phyloP scores from a whole-genome alignment of 108 stramenopile genomes.

The Nitzschia palea region DNA sequence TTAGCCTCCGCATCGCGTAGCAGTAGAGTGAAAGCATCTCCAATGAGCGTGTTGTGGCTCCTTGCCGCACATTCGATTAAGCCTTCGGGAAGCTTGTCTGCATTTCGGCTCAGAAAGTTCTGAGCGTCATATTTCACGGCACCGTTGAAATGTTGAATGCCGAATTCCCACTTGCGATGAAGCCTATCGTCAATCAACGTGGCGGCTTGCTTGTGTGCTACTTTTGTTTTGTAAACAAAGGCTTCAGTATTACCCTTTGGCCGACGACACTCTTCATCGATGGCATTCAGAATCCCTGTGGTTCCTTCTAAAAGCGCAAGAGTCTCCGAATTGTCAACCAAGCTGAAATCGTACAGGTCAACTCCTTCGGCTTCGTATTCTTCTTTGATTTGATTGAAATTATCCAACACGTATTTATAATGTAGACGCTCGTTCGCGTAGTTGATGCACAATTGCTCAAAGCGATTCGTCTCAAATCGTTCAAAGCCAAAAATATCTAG shows the following conservation, averaged over 20 bases:
- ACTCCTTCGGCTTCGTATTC: conserved; percentile 92
- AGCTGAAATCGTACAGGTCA: conserved; percentile 76
- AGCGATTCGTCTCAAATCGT: conserved; percentile 88
- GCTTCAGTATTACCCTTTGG: conserved; percentile 80
- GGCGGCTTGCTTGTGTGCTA: conserved; percentile 39
- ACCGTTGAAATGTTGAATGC: conserved; percentile 86
- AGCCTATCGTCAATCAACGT: conserved; percentile 56
- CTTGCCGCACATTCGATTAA: conserved; percentile 52
- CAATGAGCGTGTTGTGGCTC: conserved; percentile 61
- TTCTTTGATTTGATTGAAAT: conserved; percentile 56
- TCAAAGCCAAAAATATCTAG: conserved; percentile 99
- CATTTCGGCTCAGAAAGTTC: conserved; percentile 79
- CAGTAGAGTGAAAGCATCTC: conserved; percentile 43
- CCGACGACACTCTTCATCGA: conserved; percentile 94
- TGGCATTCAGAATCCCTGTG: conserved; percentile 78
- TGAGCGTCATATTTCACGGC: conserved; percentile 79
- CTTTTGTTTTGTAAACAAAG: conserved; percentile 71
- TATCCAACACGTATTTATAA: conserved; percentile 86
- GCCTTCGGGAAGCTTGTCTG: conserved; percentile 77
- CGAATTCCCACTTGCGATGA: conserved; percentile 70
- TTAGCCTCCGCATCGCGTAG: conserved; percentile 6
- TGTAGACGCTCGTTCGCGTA: conserved; percentile 95
- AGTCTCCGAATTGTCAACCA: conserved; percentile 89
- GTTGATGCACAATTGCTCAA: conserved; percentile 97
- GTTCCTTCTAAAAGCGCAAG: conserved; percentile 89